Base-by-base conservation (phyloP, 129 eudicot genomes). In the Flaveria trinervia region DNA sequence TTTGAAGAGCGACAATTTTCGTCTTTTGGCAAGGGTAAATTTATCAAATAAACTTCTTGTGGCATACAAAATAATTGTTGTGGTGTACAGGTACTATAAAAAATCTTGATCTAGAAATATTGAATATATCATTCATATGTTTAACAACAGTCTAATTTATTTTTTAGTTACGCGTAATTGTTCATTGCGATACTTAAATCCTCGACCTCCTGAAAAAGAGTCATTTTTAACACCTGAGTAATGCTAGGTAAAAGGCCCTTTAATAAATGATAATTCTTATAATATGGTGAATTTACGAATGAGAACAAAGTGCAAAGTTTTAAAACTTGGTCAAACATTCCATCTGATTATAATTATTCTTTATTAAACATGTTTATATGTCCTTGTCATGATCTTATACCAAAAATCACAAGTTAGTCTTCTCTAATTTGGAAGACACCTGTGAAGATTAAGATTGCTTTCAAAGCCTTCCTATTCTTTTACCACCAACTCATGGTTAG, bases 261-360 rank as follows among this genome's bases (percentile, higher is more conserved):
- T 44, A 2, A 44, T 18, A 57, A 18, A 17, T 71, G 9, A 13
- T 25, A 45, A 45, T 20, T 18, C 8, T n/a, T 45, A 48, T 72
- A 50, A 5, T 44, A 44, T 57, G 28, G 17, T 33, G 17, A n/a
- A 67, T 55, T 45, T 28, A n/a, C 51, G 57, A 22, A 68, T 64
- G 65, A 16, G 52, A 71, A 71, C 75, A 82, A 81, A 70, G 15
- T 20, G 46, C 51, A 6, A 50, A 39, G 23, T 61, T 78, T 45
- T 75, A 62, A 54, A 74, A 30, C 43, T n/a, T 79, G 79, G 87
- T 76, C 82, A 80, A 80, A 79, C 69, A 66, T 73, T 78, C 74
- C 59, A 25, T 39, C 77, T 26, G 20, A 73, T 48, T 17, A 46
- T 30, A 10, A 54, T 74, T 62, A 67, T 44, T 36, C n/a, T n/a